Evolutionary conservation across 441 rosid species (phyloP), one percentile per base, ranked within the genome.

Genomic region (Brassica balearica): DNA sequence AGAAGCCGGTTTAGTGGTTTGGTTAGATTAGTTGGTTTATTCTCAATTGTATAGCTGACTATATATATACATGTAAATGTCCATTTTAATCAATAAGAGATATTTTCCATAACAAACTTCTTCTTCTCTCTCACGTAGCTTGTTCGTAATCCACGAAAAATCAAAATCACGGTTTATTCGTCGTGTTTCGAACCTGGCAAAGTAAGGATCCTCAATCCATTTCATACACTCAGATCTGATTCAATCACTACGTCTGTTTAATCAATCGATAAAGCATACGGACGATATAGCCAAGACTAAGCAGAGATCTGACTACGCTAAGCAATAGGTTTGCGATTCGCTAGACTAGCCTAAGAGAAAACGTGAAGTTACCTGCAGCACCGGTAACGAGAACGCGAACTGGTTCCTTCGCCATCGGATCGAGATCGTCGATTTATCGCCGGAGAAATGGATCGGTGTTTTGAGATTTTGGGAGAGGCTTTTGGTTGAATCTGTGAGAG

Each of bases 351-450:
- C 22, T 5, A 34, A 6, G 32, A n/a, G 41, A 7, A 12, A 8
- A 62, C 0, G 17, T 6, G 63, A 27, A 9, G 73, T 32, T 77
- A 81, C 84, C 84, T 77, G 84, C 84, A 68, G 84, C 84, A 1
- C 84, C 84, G 9, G 84, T 81, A 25, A 81, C 84, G 67, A 81
- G 80, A 4, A 81, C 84, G 10, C 84, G 84, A 68, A 81, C 84
- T 77, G 84, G 81, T 53, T 81, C 84, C 25, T 81, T 81, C 19
- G 84, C 84, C 84, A 81, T 81, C 78, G 53, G 70, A 72, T 81
- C 75, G 62, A 62, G 78, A 76, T 71, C 80, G 77, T 25, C 11
- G 74, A 23, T 29, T 20, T 20, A 75, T 65, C 77, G 61, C 77
- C 77, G 80, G 78, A 1, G 2, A 19, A 77, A 62, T 0, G 72